Base-by-base conservation (phyloP, 2,329 filamentous ascomycete genomes). In the Coniochaeta sp. region DNA sequence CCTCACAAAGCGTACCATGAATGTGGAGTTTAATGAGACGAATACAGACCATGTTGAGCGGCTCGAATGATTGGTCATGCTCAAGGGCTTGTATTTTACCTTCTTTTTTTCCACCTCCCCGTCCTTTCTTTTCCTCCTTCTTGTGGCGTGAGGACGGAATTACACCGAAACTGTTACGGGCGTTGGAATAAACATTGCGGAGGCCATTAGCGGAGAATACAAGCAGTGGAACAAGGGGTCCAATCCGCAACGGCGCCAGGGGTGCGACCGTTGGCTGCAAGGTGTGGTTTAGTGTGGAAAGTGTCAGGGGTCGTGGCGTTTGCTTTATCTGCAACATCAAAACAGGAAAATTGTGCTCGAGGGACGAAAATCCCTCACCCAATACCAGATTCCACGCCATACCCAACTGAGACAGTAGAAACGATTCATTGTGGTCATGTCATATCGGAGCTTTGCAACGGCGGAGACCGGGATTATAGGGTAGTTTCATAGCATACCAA, bases 1-100 rank as follows among this genome's bases (percentile, higher is more conserved):
- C 8, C 63, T 78, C 22, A 75, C 71, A n/a, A 72, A 70, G 58
- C 70, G 80, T 3, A 69, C 67, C 33, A 73, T 72, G 60, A 66
- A 67, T 28, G 40, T 75, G n/a, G 62, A 67, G 19, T 73, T 69
- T 62, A 69, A 71, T 24, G 70, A 73, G 43, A 61, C n/a, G 3
- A 28, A 4, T 6, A 44, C 16, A 5, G n/a, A 3, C n/a, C 5
- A 38, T 38, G 34, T 38, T 12, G 34, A 17, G 34, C 34, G 6
- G 5, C 34, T 38, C 16, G 38, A n/a, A 40, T 40, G 38, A 40
- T 40, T 3, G 16, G 16, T n/a, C 38, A n/a, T 40, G 38, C 38
- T 19, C n/a, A n/a, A n/a, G n/a, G n/a, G n/a, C n/a, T n/a, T n/a
- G n/a, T n/a, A n/a, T n/a, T n/a, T n/a, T n/a, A n/a, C n/a, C n/a